Evolutionary conservation across 2,329 filamentous ascomycete species (phyloP), one percentile per base, ranked within the genome.

Genomic region (Metarhizium rileyi): DNA sequence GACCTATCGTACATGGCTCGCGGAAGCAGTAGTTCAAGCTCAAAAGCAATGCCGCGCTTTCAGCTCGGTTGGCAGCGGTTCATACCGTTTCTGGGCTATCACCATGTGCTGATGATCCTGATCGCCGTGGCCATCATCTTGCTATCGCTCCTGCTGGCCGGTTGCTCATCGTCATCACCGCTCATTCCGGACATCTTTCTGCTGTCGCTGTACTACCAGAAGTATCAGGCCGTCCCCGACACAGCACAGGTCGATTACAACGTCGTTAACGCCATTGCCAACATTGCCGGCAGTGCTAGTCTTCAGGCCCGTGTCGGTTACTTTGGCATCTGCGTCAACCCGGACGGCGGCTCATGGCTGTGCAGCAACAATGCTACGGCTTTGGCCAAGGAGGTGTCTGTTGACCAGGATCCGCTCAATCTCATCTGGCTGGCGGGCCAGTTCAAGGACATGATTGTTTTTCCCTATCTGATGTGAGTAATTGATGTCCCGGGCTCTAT

Each of bases 401-500:
- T 95, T 40, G 90, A 96, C 63, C 87, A 96, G 68, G 93, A 98
- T 70, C 93, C 93, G 36, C 75, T 98, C 63, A 98, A 98, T 68
- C 73, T 98, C 61, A 90, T 98, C 61, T 98, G 91, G 93, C 81
- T 98, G 49, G 91, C 93, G 23, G 84, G 86, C 59, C 95, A 95
- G 57, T 98, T 98, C 73, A 97, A 97, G 69, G 90, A 97, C 68
- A 91, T 90, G 70, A 93, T 98, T 65, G 91, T 98, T 42, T 98
- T 98, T 66, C 93, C 93, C 9, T 98, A 97, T 64, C 73, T 98
- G 20, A 84, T 98, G 86, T 93, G 68, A 74, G 87, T 74, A n/a
- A n/a, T n/a, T n/a, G n/a, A n/a, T n/a, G n/a, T n/a, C n/a, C n/a
- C n/a, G n/a, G n/a, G n/a, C n/a, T n/a, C n/a, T n/a, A n/a, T n/a